Conservation (phyloP, 768 basidiomycete genomes). For the Boletus rubescentipes region DNA sequence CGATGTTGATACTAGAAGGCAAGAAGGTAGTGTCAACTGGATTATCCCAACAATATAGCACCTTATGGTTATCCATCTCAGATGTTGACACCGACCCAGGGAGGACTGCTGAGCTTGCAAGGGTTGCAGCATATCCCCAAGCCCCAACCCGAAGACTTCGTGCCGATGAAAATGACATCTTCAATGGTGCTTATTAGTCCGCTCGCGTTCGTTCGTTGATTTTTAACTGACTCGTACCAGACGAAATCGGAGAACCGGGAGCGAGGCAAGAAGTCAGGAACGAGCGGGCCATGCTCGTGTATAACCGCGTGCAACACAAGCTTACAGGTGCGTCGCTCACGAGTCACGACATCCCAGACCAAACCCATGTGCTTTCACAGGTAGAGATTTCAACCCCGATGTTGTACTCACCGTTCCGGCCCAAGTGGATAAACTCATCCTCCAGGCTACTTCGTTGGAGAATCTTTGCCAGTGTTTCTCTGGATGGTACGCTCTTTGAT, state of each 20-base stretch:
- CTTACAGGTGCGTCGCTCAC: constrained; percentile 64
- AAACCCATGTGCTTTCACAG: constrained; percentile 37
- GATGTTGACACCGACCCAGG: constrained; percentile 50
- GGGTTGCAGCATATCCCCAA: constrained; percentile 72
- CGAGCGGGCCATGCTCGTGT: constrained; percentile 85
- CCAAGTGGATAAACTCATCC: constrained; percentile 92
- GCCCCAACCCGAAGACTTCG: constrained; percentile 79
- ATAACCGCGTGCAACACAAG: constrained; percentile 94
- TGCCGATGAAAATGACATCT: constrained; percentile 92
- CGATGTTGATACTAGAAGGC: constrained; percentile 69
- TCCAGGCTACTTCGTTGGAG: constrained; percentile 90
- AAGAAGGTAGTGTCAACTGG: constrained; percentile 53
- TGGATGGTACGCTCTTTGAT: constrained; percentile 60
- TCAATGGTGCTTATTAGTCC: constrained; percentile 64
- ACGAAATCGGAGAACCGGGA: constrained; percentile 49
- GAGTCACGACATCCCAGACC: neutral
- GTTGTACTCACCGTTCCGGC: constrained; percentile 65
- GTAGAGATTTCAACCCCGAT: constrained; percentile 91
- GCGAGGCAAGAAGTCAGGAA: constrained; percentile 86
- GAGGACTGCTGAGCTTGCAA: constrained; percentile 59
- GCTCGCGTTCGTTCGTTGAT: neutral
- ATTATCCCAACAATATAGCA: neutral
- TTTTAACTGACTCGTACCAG: constrained; percentile 21
- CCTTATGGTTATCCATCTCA: constrained; percentile 14
- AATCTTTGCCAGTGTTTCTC: constrained; percentile 97